Base-by-base conservation (phyloP, 495 filamentous ascomycete species). In the Hypomontagnella monticulosa region DNA sequence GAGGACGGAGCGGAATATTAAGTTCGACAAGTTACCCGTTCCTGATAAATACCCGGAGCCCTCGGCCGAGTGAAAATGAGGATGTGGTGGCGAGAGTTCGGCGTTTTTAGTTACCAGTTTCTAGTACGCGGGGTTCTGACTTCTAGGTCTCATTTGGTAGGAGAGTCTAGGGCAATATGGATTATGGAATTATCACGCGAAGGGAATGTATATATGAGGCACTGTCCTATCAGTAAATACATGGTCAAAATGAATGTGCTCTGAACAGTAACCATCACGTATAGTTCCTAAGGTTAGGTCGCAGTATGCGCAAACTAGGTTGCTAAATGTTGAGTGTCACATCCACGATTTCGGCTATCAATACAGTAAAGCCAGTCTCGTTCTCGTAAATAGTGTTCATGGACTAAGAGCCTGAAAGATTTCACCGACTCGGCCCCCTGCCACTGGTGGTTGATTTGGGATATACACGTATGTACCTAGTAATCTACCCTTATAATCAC, bases 101-200 rank as follows among this genome's bases (percentile, higher is more conserved):
- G 47, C 70, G 30, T 74, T 78, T 57, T 69, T 71, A 0, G 67
- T 78, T 77, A 77, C 55, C 74, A 80, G 53, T 80, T 78, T 23
- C 75, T 71, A 10, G 71, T 69, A 19, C 7, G 43, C 46, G 27
- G 9, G 27, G 42, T 40, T 51, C 9, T 34, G 10, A 12, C 33
- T 33, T n/a, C 7, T 44, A 2, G 18, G 10, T 10, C 2, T 78
- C 72, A 32, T 78, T 84, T 36, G 81, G 81, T 15, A 81, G 81
- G 1, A 73, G 69, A 2, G 75, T 84, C 7, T 77, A 83, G 71
- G 58, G 73, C 46, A 63, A 57, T 7, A n/a, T 66, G 11, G 69
- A 60, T 12, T 55, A 54, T 32, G 61, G 61, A 7, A 27, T 64
- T 38, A 50, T 44, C 11, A 69, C 66, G 3, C 57, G 60, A 64